Percentiles rank a stretch among this genome's conserved stretches.
Evolutionary conservation across 495 filamentous ascomycete species (phyloP).

Genomic region (Cetradonia linearis): DNA sequence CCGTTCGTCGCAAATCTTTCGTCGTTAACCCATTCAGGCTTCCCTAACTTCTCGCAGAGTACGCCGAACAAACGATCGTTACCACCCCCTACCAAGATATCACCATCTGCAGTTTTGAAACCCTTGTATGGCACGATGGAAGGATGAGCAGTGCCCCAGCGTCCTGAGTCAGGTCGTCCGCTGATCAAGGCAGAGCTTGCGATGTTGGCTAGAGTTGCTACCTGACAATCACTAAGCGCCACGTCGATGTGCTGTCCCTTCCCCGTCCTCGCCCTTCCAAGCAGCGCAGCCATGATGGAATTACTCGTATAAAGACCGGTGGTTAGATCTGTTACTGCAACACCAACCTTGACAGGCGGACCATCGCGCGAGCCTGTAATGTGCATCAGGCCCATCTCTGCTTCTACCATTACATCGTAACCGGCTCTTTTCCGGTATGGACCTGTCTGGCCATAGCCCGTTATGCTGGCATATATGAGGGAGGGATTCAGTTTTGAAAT

Average conservation of each 20-base stretch:
- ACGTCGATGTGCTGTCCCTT: constrained; percentile 90
- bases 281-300: constrained; percentile 85
- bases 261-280: constrained; percentile 56
- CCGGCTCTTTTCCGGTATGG: constrained; percentile 83
- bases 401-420: constrained; percentile 99
- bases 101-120: constrained; percentile 87
- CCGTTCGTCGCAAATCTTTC: constrained; percentile 68
- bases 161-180: constrained; percentile 72
- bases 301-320: constrained; percentile 97
- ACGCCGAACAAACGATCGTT: constrained; percentile 88
- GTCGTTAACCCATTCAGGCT: constrained; percentile 71
- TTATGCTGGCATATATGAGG: constrained; percentile 59
- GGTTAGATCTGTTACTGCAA: constrained; percentile 91
- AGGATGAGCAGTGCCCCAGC: constrained; percentile 94
- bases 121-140: constrained; percentile 92
- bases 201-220: constrained; percentile 84
- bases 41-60: constrained; percentile 66
- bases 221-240: constrained; percentile 84
- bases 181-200: constrained; percentile 87
- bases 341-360: constrained; percentile 91
- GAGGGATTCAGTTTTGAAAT: constrained; percentile 69
- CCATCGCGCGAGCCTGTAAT: constrained; percentile 84
- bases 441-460: constrained; percentile 80
- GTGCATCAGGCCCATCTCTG: constrained; percentile 96
- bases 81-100: constrained; percentile 84